Evolutionary conservation across 495 filamentous ascomycete species (phyloP).

Genomic region (Talaromyces wortmannii): DNA sequence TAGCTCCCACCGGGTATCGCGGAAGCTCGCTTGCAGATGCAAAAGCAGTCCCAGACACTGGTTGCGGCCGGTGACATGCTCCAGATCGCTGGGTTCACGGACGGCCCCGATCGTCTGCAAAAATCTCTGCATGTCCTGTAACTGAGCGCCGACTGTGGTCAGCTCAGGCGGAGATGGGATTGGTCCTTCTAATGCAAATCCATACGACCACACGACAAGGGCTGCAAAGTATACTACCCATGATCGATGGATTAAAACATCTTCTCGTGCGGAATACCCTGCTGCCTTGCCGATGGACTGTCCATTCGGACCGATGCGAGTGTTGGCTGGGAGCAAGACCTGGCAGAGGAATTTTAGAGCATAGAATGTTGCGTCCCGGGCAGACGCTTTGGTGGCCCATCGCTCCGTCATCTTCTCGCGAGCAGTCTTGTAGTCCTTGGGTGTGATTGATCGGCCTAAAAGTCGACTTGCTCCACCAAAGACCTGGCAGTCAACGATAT

Average conservation of each 20-base stretch:
- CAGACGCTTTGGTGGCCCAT: constrained; percentile 90
- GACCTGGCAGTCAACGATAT: constrained; percentile 95
- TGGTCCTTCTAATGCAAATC: constrained; percentile 83
- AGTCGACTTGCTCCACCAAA: constrained; percentile 82
- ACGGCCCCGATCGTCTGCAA: constrained; percentile 68
- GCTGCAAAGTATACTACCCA: constrained; percentile 97
- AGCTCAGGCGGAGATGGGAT: constrained; percentile 47
- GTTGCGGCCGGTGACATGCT: constrained; percentile 69
- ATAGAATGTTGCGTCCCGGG: constrained; percentile 90
- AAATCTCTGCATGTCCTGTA: constrained; percentile 73
- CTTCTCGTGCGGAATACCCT: constrained; percentile 76
- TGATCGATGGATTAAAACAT: constrained; percentile 83
- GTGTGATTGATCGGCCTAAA: constrained; percentile 78
- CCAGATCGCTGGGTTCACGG: constrained; percentile 74
- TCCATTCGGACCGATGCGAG: constrained; percentile 14
- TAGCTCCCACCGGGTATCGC: constrained; percentile 83
- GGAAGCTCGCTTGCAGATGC: constrained; percentile 75
- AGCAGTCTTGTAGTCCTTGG: constrained; percentile 71
- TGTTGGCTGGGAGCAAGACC: constrained; percentile 55
- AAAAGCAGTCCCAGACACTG: constrained; percentile 75
- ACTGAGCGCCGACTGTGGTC: constrained; percentile 53
- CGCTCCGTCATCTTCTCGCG: constrained; percentile 78
- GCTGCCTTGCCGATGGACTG: constrained; percentile 13
- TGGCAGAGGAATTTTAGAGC: constrained; percentile 80
- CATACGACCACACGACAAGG: constrained; percentile 92